Base-by-base conservation (phyloP, 495 filamentous ascomycete genomes). In the Tetracladium marchalianum region DNA sequence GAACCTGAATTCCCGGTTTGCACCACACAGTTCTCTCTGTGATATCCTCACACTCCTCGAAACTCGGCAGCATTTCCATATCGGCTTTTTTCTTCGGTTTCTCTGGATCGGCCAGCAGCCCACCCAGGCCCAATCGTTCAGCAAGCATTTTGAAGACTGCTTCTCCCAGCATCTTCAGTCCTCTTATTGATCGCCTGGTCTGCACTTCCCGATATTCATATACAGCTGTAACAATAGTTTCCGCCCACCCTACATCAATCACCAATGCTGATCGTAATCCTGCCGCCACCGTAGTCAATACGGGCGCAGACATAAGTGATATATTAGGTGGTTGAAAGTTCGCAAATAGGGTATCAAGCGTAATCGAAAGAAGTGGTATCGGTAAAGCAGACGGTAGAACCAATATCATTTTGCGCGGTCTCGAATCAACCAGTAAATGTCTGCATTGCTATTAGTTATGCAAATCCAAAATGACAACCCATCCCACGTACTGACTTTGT, bases 201-300 rank as follows among this genome's bases (percentile, higher is more conserved):
- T 64, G 59, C 5, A 95, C 73, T 53, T 94, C 86, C 43, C 90
- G 75, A 49, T 90, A 93, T 61, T 98, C 93, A 57, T 86, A 96
- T 16, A 97, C 70, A 1, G 77, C 78, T 0, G 85, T 92, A 11
- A 88, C 73, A 0, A 81, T 75, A 0, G 87, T 90, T 59, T 96
- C 93, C 35, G 75, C 73, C 92, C 92, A 97, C 44, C 90, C 90
- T 32, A 98, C 68, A 58, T 97, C 89, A 9, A 97, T 73, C 3
- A 96, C 76, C 18, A 97, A 62, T 1, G 79, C 84, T 13, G 85
- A 80, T 11, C 92, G 81, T 42, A 89, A 68, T 4, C 92, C 92
- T 8, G 88, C 87, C 31, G 81, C 83, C 4, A 85, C 76, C n/a
- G 79, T 69, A 8, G 77, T 61, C 62, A 88, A 78, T 11, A 85